phyloP scores from a whole-genome alignment of 495 filamentous ascomycete species.

The Bryoglossum gracile region DNA sequence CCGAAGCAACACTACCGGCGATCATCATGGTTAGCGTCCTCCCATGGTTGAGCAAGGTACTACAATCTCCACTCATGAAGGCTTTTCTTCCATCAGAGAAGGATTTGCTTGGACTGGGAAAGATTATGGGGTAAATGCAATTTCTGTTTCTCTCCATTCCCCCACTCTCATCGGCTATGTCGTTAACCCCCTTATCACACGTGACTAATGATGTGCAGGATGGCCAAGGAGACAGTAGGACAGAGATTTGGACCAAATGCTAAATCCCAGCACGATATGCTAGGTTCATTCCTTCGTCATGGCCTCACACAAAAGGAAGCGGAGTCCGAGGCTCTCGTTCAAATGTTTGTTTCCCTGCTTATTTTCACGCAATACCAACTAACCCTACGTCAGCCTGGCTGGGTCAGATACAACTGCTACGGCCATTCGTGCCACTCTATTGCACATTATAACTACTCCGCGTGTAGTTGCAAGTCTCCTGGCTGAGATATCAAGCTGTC shows the following conservation, averaged over 20 bases:
- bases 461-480: slow-evolving; percentile 44
- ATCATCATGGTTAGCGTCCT: not conserved
- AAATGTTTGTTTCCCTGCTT: slow-evolving; percentile 20
- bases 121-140: slow-evolving; percentile 36
- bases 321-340: slow-evolving; percentile 33
- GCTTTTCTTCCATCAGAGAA: slow-evolving; percentile 38
- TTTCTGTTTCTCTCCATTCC: not conserved
- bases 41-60: slow-evolving; percentile 19
- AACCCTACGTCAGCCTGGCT: slow-evolving; percentile 31
- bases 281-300: slow-evolving; percentile 35
- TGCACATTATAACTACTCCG: slow-evolving; percentile 41
- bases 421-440: slow-evolving; percentile 47
- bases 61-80: slow-evolving; percentile 33
- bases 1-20: not conserved
- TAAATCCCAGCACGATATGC: slow-evolving; percentile 31
- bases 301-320: slow-evolving; percentile 33
- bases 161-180: not conserved
- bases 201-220: not conserved
- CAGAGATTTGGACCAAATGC: slow-evolving; percentile 27
- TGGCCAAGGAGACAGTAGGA: slow-evolving; percentile 20
- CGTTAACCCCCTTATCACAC: too few species aligned
- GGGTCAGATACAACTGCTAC: slow-evolving; percentile 58
- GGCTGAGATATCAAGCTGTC: slow-evolving; percentile 43
- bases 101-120: slow-evolving; percentile 44
- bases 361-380: not conserved